phyloP scores from a whole-genome alignment of 2,329 filamentous ascomycete genomes.

The Fusarium pininemorale region DNA sequence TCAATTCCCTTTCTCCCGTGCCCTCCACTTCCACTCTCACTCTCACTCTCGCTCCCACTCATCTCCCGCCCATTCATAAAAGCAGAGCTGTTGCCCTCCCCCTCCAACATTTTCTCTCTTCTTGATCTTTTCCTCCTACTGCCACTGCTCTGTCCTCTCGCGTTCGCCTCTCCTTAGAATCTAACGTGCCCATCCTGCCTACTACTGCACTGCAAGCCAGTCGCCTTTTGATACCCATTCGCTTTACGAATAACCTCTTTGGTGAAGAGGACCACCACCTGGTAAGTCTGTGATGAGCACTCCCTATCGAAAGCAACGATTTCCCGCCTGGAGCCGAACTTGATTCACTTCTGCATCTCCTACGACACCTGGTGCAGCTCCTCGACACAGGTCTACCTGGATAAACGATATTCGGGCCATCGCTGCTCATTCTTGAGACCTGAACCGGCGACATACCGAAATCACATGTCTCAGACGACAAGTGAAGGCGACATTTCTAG shows the following conservation, averaged over 20 bases:
- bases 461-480: conserved; percentile 19
- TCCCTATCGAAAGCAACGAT: not conserved
- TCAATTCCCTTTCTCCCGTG: conserved; percentile 25
- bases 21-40: conserved; percentile 4
- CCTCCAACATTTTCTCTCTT: conserved; percentile 11
- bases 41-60: not conserved
- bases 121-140: conserved; percentile 29
- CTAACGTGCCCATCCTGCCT: conserved; percentile 26
- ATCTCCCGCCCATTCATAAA: conserved; percentile 37
- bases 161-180: conserved; percentile 37
- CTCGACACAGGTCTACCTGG: not conserved
- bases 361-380: conserved; percentile 1
- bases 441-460: conserved; percentile 9
- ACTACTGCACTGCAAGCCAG: conserved; percentile 43
- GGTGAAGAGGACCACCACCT: conserved; percentile 30
- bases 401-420: conserved; percentile 10
- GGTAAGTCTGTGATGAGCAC: conserved; percentile 40
- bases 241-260: conserved; percentile 30
- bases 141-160: conserved; percentile 36
- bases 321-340: not conserved
- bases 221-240: conserved; percentile 39
- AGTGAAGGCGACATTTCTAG: conserved; percentile 2
- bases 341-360: not conserved
- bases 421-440: conserved; percentile 1
- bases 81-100: conserved; percentile 37